Evolutionary conservation across 176 grass and related monocot genomes (phyloP), one percentile per base, ranked within the genome.

Genomic region (Triticum dicoccoides): DNA sequence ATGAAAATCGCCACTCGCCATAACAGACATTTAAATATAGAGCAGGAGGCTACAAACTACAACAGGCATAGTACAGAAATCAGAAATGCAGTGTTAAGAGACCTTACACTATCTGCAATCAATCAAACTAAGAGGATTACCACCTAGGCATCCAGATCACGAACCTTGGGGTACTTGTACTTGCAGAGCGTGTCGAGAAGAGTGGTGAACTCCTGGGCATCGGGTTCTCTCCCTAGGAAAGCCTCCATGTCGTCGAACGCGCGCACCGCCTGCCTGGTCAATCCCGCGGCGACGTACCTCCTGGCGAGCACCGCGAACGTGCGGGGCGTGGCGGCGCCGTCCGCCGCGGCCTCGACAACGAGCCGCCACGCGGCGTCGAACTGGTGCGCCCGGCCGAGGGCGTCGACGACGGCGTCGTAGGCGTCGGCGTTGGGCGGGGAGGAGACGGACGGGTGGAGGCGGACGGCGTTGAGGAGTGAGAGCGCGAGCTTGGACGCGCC

Each of bases 181-280:
- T 98, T 98, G 90, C 92, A 95, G 59, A 98, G 89, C 44, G 91
- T 96, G 83, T 98, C 92, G 6, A 98, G 90, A 70, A 98, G 66
- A 73, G 92, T 96, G 39, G 91, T 82, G 76, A 98, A 94, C 81
- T 96, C 92, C 45, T 25, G 76, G 39, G 70, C 86, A 69, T 87
- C 54, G 14, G 96, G 90, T 79, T 96, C 96, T 82, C 96, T 94
- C 63, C 93, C 93, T 3, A 98, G 45, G 51, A 98, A 98, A 61
- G 96, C 96, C 79, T 98, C 96, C 96, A 98, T 96, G 79, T 98
- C 93, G 20, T 98, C 93, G 65, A 98, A 98, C 5, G 96, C 76
- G 45, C 92, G 83, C 27, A 98, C 66, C 1, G 96, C 93, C 85
- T 98, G 93, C 65, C 93, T 82, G 3, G 96, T 94, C 86, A 98